Conservation (phyloP, 1,284 basidiomycete species). For the Neonothopanus nambi region DNA sequence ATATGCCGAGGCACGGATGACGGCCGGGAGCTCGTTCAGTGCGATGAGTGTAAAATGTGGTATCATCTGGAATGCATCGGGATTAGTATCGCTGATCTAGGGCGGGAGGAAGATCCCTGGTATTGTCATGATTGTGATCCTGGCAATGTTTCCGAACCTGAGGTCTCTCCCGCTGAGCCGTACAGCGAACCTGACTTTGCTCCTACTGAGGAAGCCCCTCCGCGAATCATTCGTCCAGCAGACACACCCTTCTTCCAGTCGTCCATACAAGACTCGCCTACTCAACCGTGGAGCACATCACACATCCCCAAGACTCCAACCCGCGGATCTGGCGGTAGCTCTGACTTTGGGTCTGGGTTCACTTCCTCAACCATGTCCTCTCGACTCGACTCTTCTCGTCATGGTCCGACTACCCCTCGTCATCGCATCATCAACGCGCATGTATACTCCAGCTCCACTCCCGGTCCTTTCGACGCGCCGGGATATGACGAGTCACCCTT, state of each 20-base stretch:
- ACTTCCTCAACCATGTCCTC: constrained; percentile 43
- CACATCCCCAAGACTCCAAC: constrained; percentile 46
- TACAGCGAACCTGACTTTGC: constrained; percentile 62
- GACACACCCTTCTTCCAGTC: constrained; percentile 60
- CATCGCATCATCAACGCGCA: constrained; percentile 40
- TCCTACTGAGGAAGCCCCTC: constrained; percentile 52
- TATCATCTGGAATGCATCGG: constrained; percentile 77
- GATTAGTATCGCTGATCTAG: constrained; percentile 62
- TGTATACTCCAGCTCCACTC: constrained; percentile 43
- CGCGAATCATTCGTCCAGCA: constrained; percentile 32
- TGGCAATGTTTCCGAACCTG: constrained; percentile 37
- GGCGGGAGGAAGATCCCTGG: constrained; percentile 74
- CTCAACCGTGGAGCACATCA: constrained; percentile 26
- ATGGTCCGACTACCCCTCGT: constrained; percentile 55
- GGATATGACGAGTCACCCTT: constrained; percentile 44
- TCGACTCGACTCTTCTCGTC: constrained; percentile 34
- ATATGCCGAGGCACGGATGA: constrained; percentile 67
- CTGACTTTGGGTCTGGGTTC: constrained; percentile 31
- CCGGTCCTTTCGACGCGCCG: constrained; percentile 38
- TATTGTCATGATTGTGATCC: constrained; percentile 59
- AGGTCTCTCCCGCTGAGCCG: constrained; percentile 19
- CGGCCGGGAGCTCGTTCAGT: constrained; percentile 72
- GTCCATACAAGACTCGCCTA: constrained; percentile 52
- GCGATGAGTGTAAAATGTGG: constrained; percentile 74
- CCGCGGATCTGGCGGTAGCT: constrained; percentile 29